phyloP scores from a whole-genome alignment of 2,329 filamentous ascomycete species.

The Capronia coronata region DNA sequence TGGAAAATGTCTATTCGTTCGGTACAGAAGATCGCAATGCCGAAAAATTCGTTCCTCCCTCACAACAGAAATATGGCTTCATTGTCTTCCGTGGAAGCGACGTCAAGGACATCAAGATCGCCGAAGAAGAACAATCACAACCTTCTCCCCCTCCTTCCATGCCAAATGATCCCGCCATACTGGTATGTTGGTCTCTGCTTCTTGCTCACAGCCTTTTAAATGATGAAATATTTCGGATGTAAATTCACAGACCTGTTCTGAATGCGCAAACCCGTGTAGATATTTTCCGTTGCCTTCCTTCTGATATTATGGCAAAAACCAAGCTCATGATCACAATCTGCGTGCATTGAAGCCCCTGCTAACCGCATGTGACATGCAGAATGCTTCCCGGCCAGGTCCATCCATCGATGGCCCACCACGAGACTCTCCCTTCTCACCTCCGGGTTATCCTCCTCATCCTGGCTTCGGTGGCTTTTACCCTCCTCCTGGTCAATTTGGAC shows the following conservation, averaged over 20 bases:
- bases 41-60: slow-evolving; percentile 74
- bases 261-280: slow-evolving; percentile 96
- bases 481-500: slow-evolving; percentile 43
- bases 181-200: slow-evolving; percentile 62
- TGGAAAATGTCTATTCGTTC: slow-evolving; percentile 91
- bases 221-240: slow-evolving; percentile 99
- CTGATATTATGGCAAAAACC: slow-evolving; percentile 54
- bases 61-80: slow-evolving; percentile 90
- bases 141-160: slow-evolving; percentile 63
- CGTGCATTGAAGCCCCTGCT: slow-evolving; percentile 7
- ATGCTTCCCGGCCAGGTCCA: slow-evolving; percentile 39
- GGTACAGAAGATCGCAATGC: slow-evolving; percentile 86
- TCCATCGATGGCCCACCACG: slow-evolving; percentile 35
- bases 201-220: slow-evolving; percentile 32
- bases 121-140: slow-evolving; percentile 65
- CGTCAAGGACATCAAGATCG: slow-evolving; percentile 94
- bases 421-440: slow-evolving; percentile 34
- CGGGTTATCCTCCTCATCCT: slow-evolving; percentile 45
- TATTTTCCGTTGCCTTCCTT: slow-evolving; percentile 99
- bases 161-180: slow-evolving; percentile 84
- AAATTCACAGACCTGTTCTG: slow-evolving; percentile 70
- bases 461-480: slow-evolving; percentile 34
- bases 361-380: slow-evolving; percentile 31
- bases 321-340: background rate
- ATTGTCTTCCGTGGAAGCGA: slow-evolving; percentile 98